A percentile compares a stretch with the other conserved stretches of the same genome.
Conservation (phyloP, 1,284 basidiomycete species). For the Ganoderma multipileum region DNA sequence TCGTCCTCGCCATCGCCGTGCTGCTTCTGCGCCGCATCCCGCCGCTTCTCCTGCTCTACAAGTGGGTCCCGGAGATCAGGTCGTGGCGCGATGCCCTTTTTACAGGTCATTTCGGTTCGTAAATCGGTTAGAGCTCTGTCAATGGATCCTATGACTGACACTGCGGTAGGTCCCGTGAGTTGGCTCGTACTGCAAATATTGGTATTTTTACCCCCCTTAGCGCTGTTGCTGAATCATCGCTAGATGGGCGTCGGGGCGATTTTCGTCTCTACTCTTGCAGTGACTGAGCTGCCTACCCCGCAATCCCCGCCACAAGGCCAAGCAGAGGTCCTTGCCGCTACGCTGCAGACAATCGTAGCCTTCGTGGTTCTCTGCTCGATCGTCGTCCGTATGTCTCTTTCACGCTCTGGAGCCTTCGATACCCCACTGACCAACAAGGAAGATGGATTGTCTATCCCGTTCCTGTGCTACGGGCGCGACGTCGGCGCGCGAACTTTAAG, state of each 20-base stretch:
- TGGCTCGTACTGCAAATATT: not conserved
- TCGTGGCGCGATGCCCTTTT: constrained; percentile 85
- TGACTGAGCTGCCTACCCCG: constrained; percentile 69
- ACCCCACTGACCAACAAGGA: not conserved
- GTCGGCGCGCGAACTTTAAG: constrained; percentile 64
- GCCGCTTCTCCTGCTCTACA: constrained; percentile 74
- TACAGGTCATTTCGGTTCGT: constrained; percentile 81
- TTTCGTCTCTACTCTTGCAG: constrained; percentile 84
- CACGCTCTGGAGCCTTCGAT: not conserved
- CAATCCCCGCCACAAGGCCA: constrained; percentile 65
- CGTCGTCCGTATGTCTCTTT: constrained; percentile 65
- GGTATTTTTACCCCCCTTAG: not conserved
- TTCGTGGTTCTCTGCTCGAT: constrained; percentile 89
- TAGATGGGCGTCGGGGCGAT: constrained; percentile 86
- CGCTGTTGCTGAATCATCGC: constrained; percentile 2
- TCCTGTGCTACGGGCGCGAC: constrained; percentile 77
- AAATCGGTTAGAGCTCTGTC: not conserved
- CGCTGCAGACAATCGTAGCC: constrained; percentile 81
- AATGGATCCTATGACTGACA: not conserved
- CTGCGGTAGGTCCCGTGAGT: constrained; percentile 59
- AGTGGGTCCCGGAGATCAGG: constrained; percentile 84
- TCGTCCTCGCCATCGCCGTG: constrained; percentile 71
- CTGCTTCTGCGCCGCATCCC: constrained; percentile 82
- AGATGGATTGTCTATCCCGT: constrained; percentile 91
- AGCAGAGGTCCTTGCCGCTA: constrained; percentile 72